Base-by-base conservation (phyloP, 2,329 filamentous ascomycete species). In the Fusarium foetens region DNA sequence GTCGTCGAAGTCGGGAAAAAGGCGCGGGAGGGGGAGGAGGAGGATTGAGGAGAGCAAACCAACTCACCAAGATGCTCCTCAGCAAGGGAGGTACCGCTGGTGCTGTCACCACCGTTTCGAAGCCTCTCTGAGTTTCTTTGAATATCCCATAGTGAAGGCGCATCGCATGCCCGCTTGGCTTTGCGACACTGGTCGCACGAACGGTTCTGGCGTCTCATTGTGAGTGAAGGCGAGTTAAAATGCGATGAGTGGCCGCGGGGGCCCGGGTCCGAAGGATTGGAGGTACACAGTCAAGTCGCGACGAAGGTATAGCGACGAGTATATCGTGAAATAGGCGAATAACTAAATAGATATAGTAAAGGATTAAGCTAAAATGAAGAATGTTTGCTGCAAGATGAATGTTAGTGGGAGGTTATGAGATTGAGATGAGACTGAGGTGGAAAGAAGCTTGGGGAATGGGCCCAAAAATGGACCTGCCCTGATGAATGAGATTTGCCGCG, bases 161-260 rank as follows among this genome's bases (percentile, higher is more conserved):
- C 75, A 61, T 77, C 75, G 66, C 75, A 77, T 68, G 75, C 75
- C 59, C 75, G 73, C 66, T 77, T 77, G 64, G 75, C 75, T 73
- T 77, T 77, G 54, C 75, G 74, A 66, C 75, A 77, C 70, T 77
- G 75, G 54, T 77, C 75, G 69, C 75, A 77, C 60, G 75, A 77
- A 35, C 75, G 75, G 61, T 77, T 77, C 43, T 77, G 75, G 42
- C 75, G 75, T 68, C 75, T 77, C 75, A 77, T 77, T 39, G 36
- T 75, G 61, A 25, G 43, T 71, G 48, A 52, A 52, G 58, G 19
- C 19, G 45, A 48, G 49, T 52, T 63, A 38, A 41, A 57, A 46
- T 52, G 70, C 58, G 39, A 63, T 46, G 54, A 41, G 55, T 31
- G 45, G n/a, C 51, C 16, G 43, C 39, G 48, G 46, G 38, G 52